Evolutionary conservation across 768 basidiomycete genomes (phyloP).

Genomic region (Hygrophorus pudorinus): DNA sequence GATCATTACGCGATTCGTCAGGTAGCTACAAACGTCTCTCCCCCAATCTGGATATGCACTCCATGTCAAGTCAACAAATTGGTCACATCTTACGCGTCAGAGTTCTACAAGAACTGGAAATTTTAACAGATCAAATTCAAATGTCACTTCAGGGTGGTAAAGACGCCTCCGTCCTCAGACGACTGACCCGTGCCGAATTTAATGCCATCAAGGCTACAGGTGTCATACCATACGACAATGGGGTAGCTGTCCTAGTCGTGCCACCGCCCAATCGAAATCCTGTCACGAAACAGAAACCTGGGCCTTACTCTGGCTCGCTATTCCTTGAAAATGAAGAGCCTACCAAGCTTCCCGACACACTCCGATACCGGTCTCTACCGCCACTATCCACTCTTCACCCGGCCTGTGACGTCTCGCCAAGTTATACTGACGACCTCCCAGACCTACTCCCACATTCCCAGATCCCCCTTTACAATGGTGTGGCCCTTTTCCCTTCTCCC

Average conservation of each 20-base stretch:
- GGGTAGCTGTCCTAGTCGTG: conserved; percentile 58
- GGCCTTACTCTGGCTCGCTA: conserved; percentile 24
- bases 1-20: conserved; percentile 7
- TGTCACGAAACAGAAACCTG: conserved; percentile 32
- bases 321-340: conserved; percentile 1
- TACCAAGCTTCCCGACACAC: background rate
- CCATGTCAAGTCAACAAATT: conserved; percentile 44
- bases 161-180: conserved; percentile 38
- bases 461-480: conserved; percentile 62
- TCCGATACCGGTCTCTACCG: conserved; percentile 8
- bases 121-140: conserved; percentile 40
- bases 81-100: conserved; percentile 60
- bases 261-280: conserved; percentile 55
- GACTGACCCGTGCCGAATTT: conserved; percentile 58
- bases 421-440: conserved; percentile 6
- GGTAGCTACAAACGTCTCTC: conserved; percentile 21
- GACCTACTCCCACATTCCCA: conserved; percentile 17
- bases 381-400: conserved; percentile 21
- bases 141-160: conserved; percentile 10
- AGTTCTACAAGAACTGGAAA: conserved; percentile 64
- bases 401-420: conserved; percentile 12
- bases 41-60: conserved; percentile 24
- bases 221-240: conserved; percentile 38
- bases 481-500: conserved; percentile 51
- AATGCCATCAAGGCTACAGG: conserved; percentile 34